phyloP scores from a whole-genome alignment of 768 basidiomycete genomes.

The Agaricus sinodeliciosus region DNA sequence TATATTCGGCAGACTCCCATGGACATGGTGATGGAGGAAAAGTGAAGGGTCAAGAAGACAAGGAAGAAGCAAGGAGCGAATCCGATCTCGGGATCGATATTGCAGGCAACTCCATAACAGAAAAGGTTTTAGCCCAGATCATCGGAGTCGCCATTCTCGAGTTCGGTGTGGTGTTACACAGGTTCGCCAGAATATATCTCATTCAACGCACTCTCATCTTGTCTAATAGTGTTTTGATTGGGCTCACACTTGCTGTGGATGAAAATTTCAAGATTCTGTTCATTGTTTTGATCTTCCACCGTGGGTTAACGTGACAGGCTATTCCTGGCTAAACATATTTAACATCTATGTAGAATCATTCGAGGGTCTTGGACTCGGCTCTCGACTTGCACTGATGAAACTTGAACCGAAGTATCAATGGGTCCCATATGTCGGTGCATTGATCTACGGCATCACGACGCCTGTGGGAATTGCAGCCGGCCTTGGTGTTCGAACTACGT shows the following conservation, averaged over 20 bases:
- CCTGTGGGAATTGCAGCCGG: constrained; percentile 88
- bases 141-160: constrained; percentile 90
- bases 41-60: constrained; percentile 32
- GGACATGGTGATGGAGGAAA: constrained; percentile 56
- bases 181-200: constrained; percentile 26
- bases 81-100: constrained; percentile 21
- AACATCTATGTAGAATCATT: constrained; percentile 60
- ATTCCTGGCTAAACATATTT: background rate
- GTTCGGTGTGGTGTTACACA: constrained; percentile 88
- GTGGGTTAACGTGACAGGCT: constrained; percentile 40
- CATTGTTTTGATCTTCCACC: constrained; percentile 86
- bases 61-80: constrained; percentile 13
- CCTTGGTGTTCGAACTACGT: constrained; percentile 65
- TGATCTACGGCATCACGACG: constrained; percentile 71
- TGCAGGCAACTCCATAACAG: constrained; percentile 21
- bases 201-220: background rate
- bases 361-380: constrained; percentile 90
- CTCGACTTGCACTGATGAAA: constrained; percentile 74
- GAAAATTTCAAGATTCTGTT: constrained; percentile 78
- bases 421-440: constrained; percentile 53
- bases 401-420: constrained; percentile 48
- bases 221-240: constrained; percentile 68
- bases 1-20: constrained; percentile 46
- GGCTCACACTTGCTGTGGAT: constrained; percentile 89
- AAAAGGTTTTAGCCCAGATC: constrained; percentile 58